Evolutionary conservation across 257 asterid species (phyloP).

Genomic region (Fraxinus quadrangulata): DNA sequence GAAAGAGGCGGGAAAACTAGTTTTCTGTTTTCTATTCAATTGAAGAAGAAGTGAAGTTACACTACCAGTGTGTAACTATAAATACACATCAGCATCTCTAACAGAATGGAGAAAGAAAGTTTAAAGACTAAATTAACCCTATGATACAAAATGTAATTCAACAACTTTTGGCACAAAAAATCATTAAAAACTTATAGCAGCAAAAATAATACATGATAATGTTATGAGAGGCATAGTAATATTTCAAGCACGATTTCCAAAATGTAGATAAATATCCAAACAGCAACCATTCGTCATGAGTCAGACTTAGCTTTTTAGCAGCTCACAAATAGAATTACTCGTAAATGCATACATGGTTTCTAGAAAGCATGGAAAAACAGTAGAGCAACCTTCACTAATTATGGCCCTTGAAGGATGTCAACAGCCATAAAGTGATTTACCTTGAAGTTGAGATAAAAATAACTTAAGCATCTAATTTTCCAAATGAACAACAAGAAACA

Average conservation of each 20-base stretch:
- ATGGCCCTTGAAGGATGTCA: neutral
- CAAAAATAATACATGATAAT: neutral
- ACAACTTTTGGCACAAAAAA: neutral
- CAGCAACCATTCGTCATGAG: neutral
- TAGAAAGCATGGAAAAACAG: neutral
- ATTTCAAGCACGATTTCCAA: neutral
- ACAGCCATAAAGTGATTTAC: conserved; percentile 5
- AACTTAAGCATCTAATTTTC: neutral
- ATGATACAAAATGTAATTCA: no score
- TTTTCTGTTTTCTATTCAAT: no score
- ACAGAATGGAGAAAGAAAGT: no score
- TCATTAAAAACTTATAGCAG: neutral
- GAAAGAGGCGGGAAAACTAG: no score
- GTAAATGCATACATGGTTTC: neutral
- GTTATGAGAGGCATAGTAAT: neutral
- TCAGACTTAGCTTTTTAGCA: neutral
- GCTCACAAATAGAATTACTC: no score
- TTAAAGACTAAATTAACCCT: no score
- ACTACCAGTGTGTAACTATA: no score
- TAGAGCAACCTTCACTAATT: neutral
- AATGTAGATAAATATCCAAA: no score
- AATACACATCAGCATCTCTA: no score
- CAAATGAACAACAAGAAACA: neutral
- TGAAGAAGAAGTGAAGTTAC: no score
- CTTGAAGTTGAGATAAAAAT: no score